Conservation (phyloP, 1,284 basidiomycete genomes). For the Boletus mariae region DNA sequence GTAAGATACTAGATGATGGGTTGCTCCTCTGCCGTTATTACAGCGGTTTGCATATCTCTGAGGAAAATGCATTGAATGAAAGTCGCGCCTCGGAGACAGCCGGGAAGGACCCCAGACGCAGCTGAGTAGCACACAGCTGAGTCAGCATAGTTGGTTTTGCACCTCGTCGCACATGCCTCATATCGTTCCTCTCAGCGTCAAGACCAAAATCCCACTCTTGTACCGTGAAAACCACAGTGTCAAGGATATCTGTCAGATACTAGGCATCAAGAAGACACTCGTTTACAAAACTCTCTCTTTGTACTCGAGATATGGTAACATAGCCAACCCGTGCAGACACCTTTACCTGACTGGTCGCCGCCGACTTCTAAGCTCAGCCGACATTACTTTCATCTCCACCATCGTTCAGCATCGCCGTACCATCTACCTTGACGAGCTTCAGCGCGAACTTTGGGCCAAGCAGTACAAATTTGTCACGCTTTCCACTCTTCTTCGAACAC, state of each 20-base stretch:
- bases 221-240: no score
- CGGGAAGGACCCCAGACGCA: no score
- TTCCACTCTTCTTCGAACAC: not conserved
- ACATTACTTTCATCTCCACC: not conserved
- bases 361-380: not conserved
- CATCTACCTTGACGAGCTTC: no score
- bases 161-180: no score
- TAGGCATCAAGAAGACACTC: not conserved
- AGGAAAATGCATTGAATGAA: no score
- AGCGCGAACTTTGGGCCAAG: not conserved
- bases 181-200: not conserved
- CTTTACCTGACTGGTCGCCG: not conserved
- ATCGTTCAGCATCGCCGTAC: no score
- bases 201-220: not conserved
- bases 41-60: no score
- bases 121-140: no score
- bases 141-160: no score
- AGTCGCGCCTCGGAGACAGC: no score
- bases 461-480: not conserved
- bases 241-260: no score
- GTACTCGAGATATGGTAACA: not conserved
- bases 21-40: constrained; percentile 82
- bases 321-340: not conserved
- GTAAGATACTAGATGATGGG: constrained; percentile 88
- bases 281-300: not conserved